These are phyloP conservation scores for Solanum piurae DNA, from an alignment of 257 asterid species.

Conservation along the genomic window DNA sequence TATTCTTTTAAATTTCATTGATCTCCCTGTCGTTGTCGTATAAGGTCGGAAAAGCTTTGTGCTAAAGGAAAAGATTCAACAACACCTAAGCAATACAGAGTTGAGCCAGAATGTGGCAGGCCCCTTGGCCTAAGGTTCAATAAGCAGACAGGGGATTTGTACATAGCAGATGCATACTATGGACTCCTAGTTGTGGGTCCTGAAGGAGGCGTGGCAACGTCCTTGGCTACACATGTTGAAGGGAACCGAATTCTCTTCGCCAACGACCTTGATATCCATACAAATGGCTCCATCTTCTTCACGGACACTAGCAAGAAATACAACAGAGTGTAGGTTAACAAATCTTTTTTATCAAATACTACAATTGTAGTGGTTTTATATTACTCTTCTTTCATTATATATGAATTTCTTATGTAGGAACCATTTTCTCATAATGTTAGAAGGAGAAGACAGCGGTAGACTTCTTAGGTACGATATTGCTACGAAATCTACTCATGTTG, in stretches of 20 bases:
- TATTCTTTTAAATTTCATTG: background rate
- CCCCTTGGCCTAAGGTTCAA: conserved; percentile 85
- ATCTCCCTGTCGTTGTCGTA: background rate
- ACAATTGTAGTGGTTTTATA: background rate
- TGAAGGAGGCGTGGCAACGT: conserved; percentile 62
- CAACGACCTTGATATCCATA: conserved; percentile 78
- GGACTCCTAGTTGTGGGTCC: conserved; percentile 78
- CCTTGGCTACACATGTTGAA: conserved; percentile 50
- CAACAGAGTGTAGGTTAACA: conserved; percentile 58
- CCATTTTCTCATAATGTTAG: conserved; percentile 73
- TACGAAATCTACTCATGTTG: conserved; percentile 58
- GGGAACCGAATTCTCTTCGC: conserved; percentile 77
- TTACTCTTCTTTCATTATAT: background rate
- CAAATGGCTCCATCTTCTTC: conserved; percentile 85
- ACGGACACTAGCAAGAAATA: conserved; percentile 78
- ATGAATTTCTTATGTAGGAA: conserved; percentile 27
- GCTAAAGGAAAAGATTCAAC: conserved; percentile 59
- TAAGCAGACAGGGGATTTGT: conserved; percentile 45
- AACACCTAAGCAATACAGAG: conserved; percentile 65
- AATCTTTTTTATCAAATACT: background rate
- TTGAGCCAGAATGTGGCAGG: conserved; percentile 67
- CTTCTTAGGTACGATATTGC: conserved; percentile 68
- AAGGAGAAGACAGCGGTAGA: conserved; percentile 86
- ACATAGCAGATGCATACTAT: conserved; percentile 83
- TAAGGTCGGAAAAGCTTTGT: conserved; percentile 62